Evolutionary conservation across 345 rosid genomes (phyloP).

Genomic region (Euphorbia tirucalli): DNA sequence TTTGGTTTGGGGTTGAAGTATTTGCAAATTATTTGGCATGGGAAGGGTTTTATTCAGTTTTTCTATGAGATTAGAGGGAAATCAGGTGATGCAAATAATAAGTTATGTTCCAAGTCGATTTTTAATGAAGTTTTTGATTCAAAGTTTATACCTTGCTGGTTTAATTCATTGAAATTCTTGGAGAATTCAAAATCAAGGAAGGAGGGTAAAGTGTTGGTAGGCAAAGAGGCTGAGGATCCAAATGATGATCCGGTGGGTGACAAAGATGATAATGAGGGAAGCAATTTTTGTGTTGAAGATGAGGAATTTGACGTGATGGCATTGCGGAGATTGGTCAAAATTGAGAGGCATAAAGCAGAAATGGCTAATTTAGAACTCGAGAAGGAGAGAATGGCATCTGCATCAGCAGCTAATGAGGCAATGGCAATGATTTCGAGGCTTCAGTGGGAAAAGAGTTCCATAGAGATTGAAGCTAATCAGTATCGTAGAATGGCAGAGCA

Average conservation of each 20-base stretch:
- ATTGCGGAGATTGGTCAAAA: constrained; percentile 58
- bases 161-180: constrained; percentile 17
- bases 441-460: constrained; percentile 56
- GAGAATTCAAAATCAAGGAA: constrained; percentile 16
- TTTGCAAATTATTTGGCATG: constrained; percentile 29
- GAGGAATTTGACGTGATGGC: constrained; percentile 44
- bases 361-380: constrained; percentile 52
- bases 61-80: constrained; percentile 24
- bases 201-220: background rate
- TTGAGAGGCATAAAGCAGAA: constrained; percentile 49
- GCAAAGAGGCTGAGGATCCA: constrained; percentile 18
- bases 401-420: constrained; percentile 72
- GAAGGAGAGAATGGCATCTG: constrained; percentile 70
- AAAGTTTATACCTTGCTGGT: constrained; percentile 20
- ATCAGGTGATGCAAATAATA: constrained; percentile 16
- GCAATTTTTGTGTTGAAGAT: constrained; percentile 46
- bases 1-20: constrained; percentile 37
- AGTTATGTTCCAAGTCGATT: constrained; percentile 21
- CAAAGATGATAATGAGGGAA: constrained; percentile 28
- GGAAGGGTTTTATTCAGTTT: constrained; percentile 26
- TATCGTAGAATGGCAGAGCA: constrained; percentile 55
- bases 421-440: constrained; percentile 84
- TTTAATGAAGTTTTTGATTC: constrained; percentile 18
- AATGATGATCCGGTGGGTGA: constrained; percentile 21
- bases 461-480: constrained; percentile 62